Base-by-base conservation (phyloP, 1,284 basidiomycete genomes). In the Trichosporon inkin region DNA sequence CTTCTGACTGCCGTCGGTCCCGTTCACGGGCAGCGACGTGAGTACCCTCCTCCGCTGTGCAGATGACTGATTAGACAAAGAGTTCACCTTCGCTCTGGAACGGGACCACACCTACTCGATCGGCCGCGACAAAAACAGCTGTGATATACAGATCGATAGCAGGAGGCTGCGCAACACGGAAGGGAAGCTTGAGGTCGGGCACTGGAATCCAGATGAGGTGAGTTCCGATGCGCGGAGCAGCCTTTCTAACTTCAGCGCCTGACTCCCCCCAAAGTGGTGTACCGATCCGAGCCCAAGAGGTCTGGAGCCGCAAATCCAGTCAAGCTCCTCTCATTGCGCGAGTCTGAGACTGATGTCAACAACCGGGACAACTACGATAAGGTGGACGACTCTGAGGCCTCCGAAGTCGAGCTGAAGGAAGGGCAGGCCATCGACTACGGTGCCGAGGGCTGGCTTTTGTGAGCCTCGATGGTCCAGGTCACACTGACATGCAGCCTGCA, bases 61-160 rank as follows among this genome's bases (percentile, higher is more conserved):
- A 11, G 17, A 19, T 20, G 10, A 37, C 20, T 41, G 28, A 41
- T 38, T 24, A 24, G 19, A 7, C 51, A 5, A 61, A 77, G 75
- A 66, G 35, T 77, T 73, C 66, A 70, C 71, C 6, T 74, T 75
- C 34, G 73, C 62, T 10, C 65, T 77, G 11, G 67, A 74, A 57
- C 71, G 71, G 54, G 60, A 64, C 32, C 64, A 60, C 38, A 55
- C 60, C n/a, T 77, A 75, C 53, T 62, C 64, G 14, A 59, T 77
- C 3, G 75, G 75, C 10, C 62, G 71, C 19, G 68, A 69, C 14
- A 64, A 69, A 55, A 41, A 47, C 8, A 67, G 64, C 40, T 32
- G 28, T 32, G 69, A 74, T 53, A 74, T 77, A 52, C 37, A 52
- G 10, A 67, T 72, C 41, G 65, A 67, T 16, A 60, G 56, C 44